Base-by-base conservation (phyloP, 345 rosid genomes). In the Durio zibethinus region DNA sequence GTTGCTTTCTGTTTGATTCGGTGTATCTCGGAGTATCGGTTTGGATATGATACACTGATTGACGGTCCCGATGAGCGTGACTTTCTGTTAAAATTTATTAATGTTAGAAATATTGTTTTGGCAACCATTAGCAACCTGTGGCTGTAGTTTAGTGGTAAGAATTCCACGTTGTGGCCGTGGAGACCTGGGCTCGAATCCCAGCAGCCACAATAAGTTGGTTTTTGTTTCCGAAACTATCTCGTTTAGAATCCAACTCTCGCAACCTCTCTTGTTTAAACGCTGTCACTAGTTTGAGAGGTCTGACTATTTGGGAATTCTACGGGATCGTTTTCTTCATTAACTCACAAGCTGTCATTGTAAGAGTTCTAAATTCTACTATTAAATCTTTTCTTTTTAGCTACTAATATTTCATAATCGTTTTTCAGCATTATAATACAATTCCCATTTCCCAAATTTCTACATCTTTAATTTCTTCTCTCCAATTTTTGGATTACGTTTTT, bases 141-240 rank as follows among this genome's bases (percentile, higher is more conserved):
- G 91, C 89, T 89, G 97, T 88, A 91, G 94, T 88, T 91, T 91
- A 89, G 98, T 90, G 93, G 94, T 88, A 21, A 90, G 90, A 91
- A 90, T 90, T 86, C 88, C 88, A 88, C 88, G 92, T 91, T 90
- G 94, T 93, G 93, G 92, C 93, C 93, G 90, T 94, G 87, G 90
- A 87, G 95, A 90, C 92, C 92, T 89, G 88, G 93, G 98, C 93
- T 91, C 90, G 94, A 93, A 88, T 91, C 94, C 93, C 89, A 93
- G 91, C 93, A 91, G 94, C 94, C 93, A 89, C 93, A n/a, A n/a
- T n/a, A n/a, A n/a, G n/a, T n/a, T n/a, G n/a, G n/a, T n/a, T n/a
- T n/a, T n/a, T n/a, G n/a, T n/a, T n/a, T 33, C 1, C 4, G 20
- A 29, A 60, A 57, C 74, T 40, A 18, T 59, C 0, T 70, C 42